Base-by-base conservation (phyloP, 2,329 filamentous ascomycete species). In the Penicillium corylophilum region DNA sequence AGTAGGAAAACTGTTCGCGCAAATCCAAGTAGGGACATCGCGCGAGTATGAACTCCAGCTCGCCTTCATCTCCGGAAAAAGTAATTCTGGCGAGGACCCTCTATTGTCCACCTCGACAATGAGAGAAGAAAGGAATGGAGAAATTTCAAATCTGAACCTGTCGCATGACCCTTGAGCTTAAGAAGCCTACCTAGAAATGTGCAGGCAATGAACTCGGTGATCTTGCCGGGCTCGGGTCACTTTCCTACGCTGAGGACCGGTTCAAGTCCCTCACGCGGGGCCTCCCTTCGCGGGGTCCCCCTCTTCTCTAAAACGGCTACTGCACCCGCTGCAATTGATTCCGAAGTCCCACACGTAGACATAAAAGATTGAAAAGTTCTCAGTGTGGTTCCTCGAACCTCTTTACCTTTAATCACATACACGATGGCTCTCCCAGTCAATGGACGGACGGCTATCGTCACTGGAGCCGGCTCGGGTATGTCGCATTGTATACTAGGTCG, bases 381-480 rank as follows among this genome's bases (percentile, higher is more conserved):
- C 48, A 22, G 38, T 15, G 13, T 10, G 23, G 23, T 13, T 9
- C 4, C 13, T 23, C 3, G n/a, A 23, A 40, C 6, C 24, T 5
- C 20, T 29, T 4, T 12, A 41, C n/a, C 16, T 13, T 42, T 22
- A 13, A n/a, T 10, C 44, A 28, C 23, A 22, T 46, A 36, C 28
- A 50, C n/a, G 23, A 74, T 76, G 72, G 67, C 71, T 23, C 55
- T 68, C 48, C 69, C 70, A 13, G 72, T 79, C 18, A 60, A 71
- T 46, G 74, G 73, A 45, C 78, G 75, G 61, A 75, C 77, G 12
- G 80, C 80, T 12, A 79, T 82, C 42, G 69, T 82, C 26, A 82
- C 79, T 10, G 80, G 80, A 28, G 79, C 77, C 35, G 79, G 80
- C 23, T 81, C 79, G 42, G 79, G 79, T 76, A 64, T 54, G 66